Percentiles rank a stretch among this genome's conserved stretches.
Evolutionary conservation across 352 stramenopile genomes (phyloP).

Genomic region (Phytophthora pinifolia): DNA sequence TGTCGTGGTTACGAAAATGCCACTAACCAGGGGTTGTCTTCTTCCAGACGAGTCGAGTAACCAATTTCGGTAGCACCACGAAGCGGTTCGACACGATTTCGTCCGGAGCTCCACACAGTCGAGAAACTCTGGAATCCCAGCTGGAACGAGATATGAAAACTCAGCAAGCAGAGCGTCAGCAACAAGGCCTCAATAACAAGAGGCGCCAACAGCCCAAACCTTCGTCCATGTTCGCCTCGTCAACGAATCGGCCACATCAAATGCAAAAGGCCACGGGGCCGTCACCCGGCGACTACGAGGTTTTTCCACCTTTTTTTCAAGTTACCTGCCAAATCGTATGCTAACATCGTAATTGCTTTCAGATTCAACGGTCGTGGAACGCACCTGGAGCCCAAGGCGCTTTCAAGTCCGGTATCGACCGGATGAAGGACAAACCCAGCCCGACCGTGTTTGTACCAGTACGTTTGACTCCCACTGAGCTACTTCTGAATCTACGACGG

Average conservation of each 20-base stretch:
- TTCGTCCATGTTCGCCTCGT: slow-evolving; percentile 69
- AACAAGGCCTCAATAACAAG: slow-evolving; percentile 14
- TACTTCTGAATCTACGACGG: not conserved
- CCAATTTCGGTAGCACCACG: slow-evolving; percentile 73
- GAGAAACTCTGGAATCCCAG: slow-evolving; percentile 48
- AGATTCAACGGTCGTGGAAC: slow-evolving; percentile 72
- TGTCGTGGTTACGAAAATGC: not conserved
- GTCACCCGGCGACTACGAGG: slow-evolving; percentile 77
- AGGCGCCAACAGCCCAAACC: slow-evolving; percentile 42
- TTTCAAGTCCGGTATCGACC: slow-evolving; percentile 71
- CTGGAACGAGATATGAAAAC: slow-evolving; percentile 62
- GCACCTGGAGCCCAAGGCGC: slow-evolving; percentile 53
- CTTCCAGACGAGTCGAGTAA: slow-evolving; percentile 57
- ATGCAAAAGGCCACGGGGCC: slow-evolving; percentile 33
- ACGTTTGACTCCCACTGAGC: slow-evolving; percentile 1
- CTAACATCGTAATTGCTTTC: not conserved
- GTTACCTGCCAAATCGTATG: not conserved
- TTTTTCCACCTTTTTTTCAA: slow-evolving; percentile 4
- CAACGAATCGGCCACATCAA: slow-evolving; percentile 54
- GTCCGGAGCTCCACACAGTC: slow-evolving; percentile 9
- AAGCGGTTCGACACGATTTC: slow-evolving; percentile 70
- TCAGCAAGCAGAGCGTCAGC: slow-evolving; percentile 17
- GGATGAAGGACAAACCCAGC: slow-evolving; percentile 42
- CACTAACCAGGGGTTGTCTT: not conserved
- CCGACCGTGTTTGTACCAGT: slow-evolving; percentile 46